Evolutionary conservation across 2,329 filamentous ascomycete genomes (phyloP), one percentile per base, ranked within the genome.

Genomic region (Nothopassalora personata): DNA sequence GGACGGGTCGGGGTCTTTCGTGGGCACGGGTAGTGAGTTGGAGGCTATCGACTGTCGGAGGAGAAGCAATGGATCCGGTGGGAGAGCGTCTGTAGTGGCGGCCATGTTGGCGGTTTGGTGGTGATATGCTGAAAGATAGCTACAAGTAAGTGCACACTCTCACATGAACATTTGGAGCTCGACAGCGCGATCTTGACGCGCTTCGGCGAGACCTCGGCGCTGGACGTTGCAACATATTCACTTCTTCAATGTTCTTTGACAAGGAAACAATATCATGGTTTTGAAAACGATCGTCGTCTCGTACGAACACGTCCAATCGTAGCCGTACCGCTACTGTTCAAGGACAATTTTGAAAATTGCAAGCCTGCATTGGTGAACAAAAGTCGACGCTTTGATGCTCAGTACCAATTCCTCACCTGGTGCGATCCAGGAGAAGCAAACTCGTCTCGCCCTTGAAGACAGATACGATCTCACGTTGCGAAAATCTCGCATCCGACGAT

Each of bases 11-110:
- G 84, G 76, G 57, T 86, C 88, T 58, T 85, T 87, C 59, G 88
- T 90, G 47, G 92, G 89, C 56, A 90, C 82, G 58, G 92, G 88
- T 53, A 86, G 76, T 68, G 81, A 83, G 67, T 81, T 82, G 58
- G 85, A 83, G 56, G 88, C 85, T 76, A 97, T 94, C 64, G 89
- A 87, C 72, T 89, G 86, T 71, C 92, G 90, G 67, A 97, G 83
- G 64, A 94, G 86, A 65, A 91, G 81, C 65, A 97, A 86, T 53
- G 92, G 86, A 72, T 97, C 63, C 73, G 72, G 55, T 7, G 65
- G 58, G 13, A 71, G 66, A 28, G 74, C 71, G 66, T 86, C 84
- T 67, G 77, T 75, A 56, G 81, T 72, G 66, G 0, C 67, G 66
- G 0, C 67, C 82, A 33, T 70, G 65, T 30, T 60, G 59, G 28